These are phyloP conservation scores for Debaryomyces udenii DNA, from an alignment of 1,139 yeast species.

Conservation along the genomic window DNA sequence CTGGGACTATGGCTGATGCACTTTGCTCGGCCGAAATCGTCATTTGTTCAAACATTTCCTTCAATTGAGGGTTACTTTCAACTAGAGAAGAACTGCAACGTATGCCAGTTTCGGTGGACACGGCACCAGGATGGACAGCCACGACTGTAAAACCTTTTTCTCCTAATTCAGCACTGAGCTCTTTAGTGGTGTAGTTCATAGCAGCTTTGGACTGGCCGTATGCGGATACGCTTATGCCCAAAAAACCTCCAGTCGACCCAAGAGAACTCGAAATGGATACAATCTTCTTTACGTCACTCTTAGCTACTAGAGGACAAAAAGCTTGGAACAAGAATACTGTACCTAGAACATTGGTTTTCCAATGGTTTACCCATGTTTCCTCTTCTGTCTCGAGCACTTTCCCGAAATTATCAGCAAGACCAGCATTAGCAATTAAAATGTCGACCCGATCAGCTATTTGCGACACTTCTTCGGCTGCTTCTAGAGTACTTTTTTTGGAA, in stretches of 20 bases:
- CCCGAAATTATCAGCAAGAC: constrained; percentile 11
- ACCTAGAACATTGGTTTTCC: constrained; percentile 31
- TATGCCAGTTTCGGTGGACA: constrained; percentile 27
- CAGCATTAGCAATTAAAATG: constrained; percentile 24
- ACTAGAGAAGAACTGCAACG: constrained; percentile 1
- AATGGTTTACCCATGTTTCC: constrained; percentile 23
- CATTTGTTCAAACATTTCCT: not conserved
- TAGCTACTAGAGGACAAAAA: constrained; percentile 26
- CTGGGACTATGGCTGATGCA: constrained; percentile 8
- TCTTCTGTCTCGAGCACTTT: constrained; percentile 13
- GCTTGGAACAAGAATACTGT: constrained; percentile 31
- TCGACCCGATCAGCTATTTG: constrained; percentile 19
- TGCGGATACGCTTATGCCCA: constrained; percentile 21
- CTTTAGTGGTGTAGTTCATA: constrained; percentile 24
- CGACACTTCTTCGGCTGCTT: constrained; percentile 16
- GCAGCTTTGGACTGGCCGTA: constrained; percentile 36
- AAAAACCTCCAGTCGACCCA: constrained; percentile 22
- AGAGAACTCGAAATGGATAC: constrained; percentile 27
- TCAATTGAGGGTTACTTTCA: constrained; percentile 1
- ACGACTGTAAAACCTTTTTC: constrained; percentile 27
- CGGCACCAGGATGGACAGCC: constrained; percentile 36
- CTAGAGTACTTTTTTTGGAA: constrained; percentile 4
- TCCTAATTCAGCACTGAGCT: constrained; percentile 23
- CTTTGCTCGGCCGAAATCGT: constrained; percentile 14
- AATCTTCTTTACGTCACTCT: constrained; percentile 24